Base-by-base conservation (phyloP, 768 basidiomycete species). In the Psilocybe cyanescens region DNA sequence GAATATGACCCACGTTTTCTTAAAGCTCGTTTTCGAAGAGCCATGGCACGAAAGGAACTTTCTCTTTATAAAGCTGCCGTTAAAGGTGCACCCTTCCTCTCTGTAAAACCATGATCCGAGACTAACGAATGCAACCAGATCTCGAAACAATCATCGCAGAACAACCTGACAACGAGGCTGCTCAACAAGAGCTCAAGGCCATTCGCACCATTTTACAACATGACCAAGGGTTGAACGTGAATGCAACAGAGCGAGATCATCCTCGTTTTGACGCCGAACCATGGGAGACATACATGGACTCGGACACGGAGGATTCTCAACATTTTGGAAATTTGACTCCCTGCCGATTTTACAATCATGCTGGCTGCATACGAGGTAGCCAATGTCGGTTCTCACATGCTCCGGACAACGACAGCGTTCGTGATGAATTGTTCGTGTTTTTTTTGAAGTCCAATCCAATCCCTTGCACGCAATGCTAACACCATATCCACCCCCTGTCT, bases 341-440 rank as follows among this genome's bases (percentile, higher is more conserved):
- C 0, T 87, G 85, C 69, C 77, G 79, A 54, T 82, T 79, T 68
- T 84, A 86, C 67, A 85, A 87, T 47, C 83, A 78, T 44, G 72
- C 69, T 7, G 80, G 79, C 1, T 86, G 84, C 63, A 61, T 39
- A 17, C 71, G 75, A 28, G 82, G 81, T 1, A 56, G n/a, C 2
- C 37, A 57, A 2, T 86, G 84, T 63, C 56, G 56, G 19, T 85
- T 72, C 69, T 82, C 78, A 29, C 85, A 87, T 71, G 81, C 82
- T 0, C 84, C 85, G 0, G 82, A 86, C 60, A 58, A 73, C 0
- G 78, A 77, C 62, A 86, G 84, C 62, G 74, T 81, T 28, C 73
- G 83, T 24, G 82, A 87, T 62, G 72, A 76, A 2, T 64, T 83
- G 86, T 85, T 61, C 64, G 82, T 62, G 4, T 29, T n/a, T 49